phyloP scores from a whole-genome alignment of 768 basidiomycete genomes.

The Tricholoma furcatifolium region DNA sequence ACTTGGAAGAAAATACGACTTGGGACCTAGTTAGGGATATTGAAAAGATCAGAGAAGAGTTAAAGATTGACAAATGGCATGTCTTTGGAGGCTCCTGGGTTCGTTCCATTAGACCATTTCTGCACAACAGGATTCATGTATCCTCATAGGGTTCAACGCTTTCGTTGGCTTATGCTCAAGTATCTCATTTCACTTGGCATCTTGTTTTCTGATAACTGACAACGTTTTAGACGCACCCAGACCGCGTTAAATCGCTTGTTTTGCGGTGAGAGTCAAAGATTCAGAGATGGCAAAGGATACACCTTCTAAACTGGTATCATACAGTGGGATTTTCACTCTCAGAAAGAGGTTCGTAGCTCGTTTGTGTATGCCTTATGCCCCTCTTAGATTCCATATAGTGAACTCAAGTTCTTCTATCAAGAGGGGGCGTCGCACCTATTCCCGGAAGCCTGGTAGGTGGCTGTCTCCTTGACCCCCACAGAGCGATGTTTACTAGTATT shows the following conservation, averaged over 20 bases:
- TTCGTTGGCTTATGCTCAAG: conserved; percentile 83
- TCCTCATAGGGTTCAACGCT: conserved; percentile 77
- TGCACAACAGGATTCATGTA: not conserved
- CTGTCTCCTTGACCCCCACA: not conserved
- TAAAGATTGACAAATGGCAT: conserved; percentile 84
- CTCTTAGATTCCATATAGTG: conserved; percentile 35
- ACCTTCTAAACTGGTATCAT: not conserved
- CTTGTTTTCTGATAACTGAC: not conserved
- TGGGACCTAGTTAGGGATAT: conserved; percentile 93
- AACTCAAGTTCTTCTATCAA: conserved; percentile 93
- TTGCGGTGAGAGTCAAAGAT: conserved; percentile 56
- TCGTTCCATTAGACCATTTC: conserved; percentile 16
- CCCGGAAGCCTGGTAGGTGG: conserved; percentile 77
- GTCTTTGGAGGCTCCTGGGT: conserved; percentile 97
- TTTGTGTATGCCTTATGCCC: not conserved
- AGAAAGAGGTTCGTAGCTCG: conserved; percentile 56
- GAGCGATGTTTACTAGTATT: not conserved
- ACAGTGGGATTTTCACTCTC: conserved; percentile 86
- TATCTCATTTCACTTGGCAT: conserved; percentile 20
- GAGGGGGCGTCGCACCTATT: conserved; percentile 79
- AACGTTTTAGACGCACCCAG: conserved; percentile 64
- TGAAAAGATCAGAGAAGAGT: conserved; percentile 74
- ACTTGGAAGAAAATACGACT: conserved; percentile 84
- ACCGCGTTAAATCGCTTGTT: conserved; percentile 75
- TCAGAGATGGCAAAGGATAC: not conserved